Evolutionary conservation across 139 green algal genomes (phyloP), one percentile per base, ranked within the genome.

Genomic region (Coelastrella sp.): DNA sequence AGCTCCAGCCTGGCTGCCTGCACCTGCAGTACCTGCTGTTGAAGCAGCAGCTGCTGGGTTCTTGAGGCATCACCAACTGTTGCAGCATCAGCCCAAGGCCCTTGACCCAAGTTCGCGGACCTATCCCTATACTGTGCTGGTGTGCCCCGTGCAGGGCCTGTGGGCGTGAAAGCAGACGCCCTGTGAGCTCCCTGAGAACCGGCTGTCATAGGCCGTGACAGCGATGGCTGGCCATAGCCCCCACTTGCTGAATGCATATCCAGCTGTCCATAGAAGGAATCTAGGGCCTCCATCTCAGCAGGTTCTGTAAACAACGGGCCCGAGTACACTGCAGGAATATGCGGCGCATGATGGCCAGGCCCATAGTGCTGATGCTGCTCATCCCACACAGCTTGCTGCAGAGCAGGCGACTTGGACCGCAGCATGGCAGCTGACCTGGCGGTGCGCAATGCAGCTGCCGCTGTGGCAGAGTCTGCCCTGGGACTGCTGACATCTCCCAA

Each of bases 21-120:
- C 22, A 81, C 72, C 57, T 81, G 72, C 85, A 73, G 85, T 17
- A 82, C 70, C 68, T 80, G 84, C 68, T 80, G 68, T 68, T 89
- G 84, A 20, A 81, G 84, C 68, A 87, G 25, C 15, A 87, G 25
- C 82, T 78, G 61, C 82, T 87, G 82, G 25, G 12, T 8, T 7
- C 82, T 22, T 8, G 24, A 66, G 24, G 25, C 82, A 65, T 78
- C 82, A 49, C 63, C 24, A 25, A 25, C 24, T 17, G 9, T 4
- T 24, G 84, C 7, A 72, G 68, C 84, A 27, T 22, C 49, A 35
- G 35, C 78, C 49, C 35, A 65, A 10, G 59, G 80, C 80, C 20
- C 19, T 19, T 76, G 25, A 17, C 81, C 82, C 22, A 27, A 49
- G 65, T 87, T 87, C 15, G 78, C 78, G 3, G 82, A 87, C 63